These are phyloP conservation scores for Gossypium australe DNA, from an alignment of 345 rosid genomes.

Conservation along the genomic window DNA sequence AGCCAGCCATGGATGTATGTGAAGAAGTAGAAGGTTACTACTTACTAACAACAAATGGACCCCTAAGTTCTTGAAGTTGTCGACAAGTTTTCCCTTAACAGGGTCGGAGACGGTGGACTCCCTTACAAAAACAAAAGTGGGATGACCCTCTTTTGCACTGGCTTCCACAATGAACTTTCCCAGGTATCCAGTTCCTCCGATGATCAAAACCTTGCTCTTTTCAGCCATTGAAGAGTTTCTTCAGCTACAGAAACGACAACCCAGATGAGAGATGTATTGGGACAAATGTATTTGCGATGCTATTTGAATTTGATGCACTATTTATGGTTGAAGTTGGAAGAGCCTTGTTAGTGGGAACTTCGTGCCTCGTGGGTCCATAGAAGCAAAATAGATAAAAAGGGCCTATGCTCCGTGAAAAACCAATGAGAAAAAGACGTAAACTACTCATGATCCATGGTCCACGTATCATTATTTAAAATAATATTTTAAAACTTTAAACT, in stretches of 20 bases:
- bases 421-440: no score
- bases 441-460: no score
- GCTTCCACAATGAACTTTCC: slow-evolving; percentile 68
- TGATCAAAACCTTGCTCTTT: slow-evolving; percentile 59
- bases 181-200: slow-evolving; percentile 75
- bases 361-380: no score
- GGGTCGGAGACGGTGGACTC: slow-evolving; percentile 48
- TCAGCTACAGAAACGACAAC: background rate
- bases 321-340: no score
- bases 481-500: no score
- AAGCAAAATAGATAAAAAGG: no score
- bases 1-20: background rate
- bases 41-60: slow-evolving; percentile 53
- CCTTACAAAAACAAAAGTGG: slow-evolving; percentile 58
- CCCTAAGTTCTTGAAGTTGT: slow-evolving; percentile 50
- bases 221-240: slow-evolving; percentile 33
- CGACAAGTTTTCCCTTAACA: slow-evolving; percentile 41
- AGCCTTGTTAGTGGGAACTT: no score
- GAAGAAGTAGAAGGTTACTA: background rate
- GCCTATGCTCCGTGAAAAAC: no score
- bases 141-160: slow-evolving; percentile 49
- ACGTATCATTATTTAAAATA: no score
- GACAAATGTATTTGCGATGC: no score
- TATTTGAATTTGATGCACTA: no score
- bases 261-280: background rate